Conservation (phyloP, 768 basidiomycete genomes). For the Agrocybe chaxingu region DNA sequence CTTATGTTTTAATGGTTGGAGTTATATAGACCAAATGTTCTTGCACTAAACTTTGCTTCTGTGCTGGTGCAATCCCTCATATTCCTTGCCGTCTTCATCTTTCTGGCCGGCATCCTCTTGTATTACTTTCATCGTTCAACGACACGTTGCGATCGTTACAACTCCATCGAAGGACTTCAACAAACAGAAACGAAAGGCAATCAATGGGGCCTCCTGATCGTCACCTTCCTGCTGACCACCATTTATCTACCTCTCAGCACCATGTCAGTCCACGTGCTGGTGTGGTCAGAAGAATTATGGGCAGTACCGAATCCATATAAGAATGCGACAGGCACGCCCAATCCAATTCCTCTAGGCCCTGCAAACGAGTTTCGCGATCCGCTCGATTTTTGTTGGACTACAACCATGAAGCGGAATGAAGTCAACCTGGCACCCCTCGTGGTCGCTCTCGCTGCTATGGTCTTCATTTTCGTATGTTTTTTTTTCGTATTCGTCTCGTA, state of each 20-base stretch:
- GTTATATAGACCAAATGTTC: slow-evolving; percentile 57
- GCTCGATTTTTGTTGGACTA: slow-evolving; percentile 76
- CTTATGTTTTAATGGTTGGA: slow-evolving; percentile 2
- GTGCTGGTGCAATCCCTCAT: slow-evolving; percentile 56
- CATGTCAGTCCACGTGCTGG: slow-evolving; percentile 70
- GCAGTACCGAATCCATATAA: slow-evolving; percentile 64
- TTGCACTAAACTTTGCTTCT: slow-evolving; percentile 72
- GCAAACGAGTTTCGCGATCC: slow-evolving; percentile 54
- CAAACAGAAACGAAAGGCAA: slow-evolving; percentile 34
- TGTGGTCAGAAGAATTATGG: slow-evolving; percentile 80
- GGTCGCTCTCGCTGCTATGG: slow-evolving; percentile 52
- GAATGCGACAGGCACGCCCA: slow-evolving; percentile 53
- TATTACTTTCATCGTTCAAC: slow-evolving; percentile 57
- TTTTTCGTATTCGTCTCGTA: background rate
- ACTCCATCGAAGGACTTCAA: slow-evolving; percentile 54
- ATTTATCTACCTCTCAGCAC: slow-evolving; percentile 78
- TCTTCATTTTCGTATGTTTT: slow-evolving; percentile 47
- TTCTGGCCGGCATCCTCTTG: slow-evolving; percentile 48
- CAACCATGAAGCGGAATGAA: slow-evolving; percentile 68
- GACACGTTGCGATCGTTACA: slow-evolving; percentile 43
- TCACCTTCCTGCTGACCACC: slow-evolving; percentile 63
- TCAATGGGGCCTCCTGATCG: slow-evolving; percentile 53
- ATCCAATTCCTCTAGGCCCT: slow-evolving; percentile 51
- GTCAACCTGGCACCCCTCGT: slow-evolving; percentile 67
- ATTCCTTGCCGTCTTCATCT: slow-evolving; percentile 58